Evolutionary conservation across 2,329 filamentous ascomycete species (phyloP).

Genomic region (Xylogone sp.): DNA sequence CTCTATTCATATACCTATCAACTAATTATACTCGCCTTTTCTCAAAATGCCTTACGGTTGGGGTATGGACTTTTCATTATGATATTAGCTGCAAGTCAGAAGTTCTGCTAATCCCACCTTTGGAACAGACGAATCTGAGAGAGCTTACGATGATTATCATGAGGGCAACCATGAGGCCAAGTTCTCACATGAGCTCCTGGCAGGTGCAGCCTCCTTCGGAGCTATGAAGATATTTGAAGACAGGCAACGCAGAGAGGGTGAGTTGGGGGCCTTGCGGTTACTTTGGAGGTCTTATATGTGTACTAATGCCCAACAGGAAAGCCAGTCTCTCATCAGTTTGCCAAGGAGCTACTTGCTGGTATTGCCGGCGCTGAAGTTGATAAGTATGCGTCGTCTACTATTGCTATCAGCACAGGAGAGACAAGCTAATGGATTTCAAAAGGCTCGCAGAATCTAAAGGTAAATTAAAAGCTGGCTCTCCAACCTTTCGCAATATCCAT

Average conservation of each 20-base stretch:
- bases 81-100: too few species aligned
- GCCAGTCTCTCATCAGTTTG: slow-evolving; percentile 66
- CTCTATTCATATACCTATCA: too few species aligned
- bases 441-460: slow-evolving; percentile 66
- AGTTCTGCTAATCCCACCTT: too few species aligned
- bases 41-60: too few species aligned
- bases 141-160: slow-evolving; percentile 39
- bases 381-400: slow-evolving; percentile 46
- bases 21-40: too few species aligned
- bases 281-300: too few species aligned
- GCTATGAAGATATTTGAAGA: slow-evolving; percentile 80
- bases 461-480: slow-evolving; percentile 30
- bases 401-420: not conserved
- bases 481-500: too few species aligned
- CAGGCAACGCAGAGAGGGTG: slow-evolving; percentile 66
- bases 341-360: slow-evolving; percentile 73
- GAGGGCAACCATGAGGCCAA: slow-evolving; percentile 51
- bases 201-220: slow-evolving; percentile 72
- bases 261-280: slow-evolving; percentile 14
- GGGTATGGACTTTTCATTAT: too few species aligned
- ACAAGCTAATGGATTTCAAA: not conserved
- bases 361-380: slow-evolving; percentile 73
- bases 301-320: slow-evolving; percentile 53
- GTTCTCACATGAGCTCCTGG: slow-evolving; percentile 70
- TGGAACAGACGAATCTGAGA: slow-evolving; percentile 39